Percentiles rank a stretch among this genome's conserved stretches.
These are phyloP conservation scores for Aspergillus ostianus DNA, from an alignment of 495 filamentous ascomycete species.

Conservation along the genomic window DNA sequence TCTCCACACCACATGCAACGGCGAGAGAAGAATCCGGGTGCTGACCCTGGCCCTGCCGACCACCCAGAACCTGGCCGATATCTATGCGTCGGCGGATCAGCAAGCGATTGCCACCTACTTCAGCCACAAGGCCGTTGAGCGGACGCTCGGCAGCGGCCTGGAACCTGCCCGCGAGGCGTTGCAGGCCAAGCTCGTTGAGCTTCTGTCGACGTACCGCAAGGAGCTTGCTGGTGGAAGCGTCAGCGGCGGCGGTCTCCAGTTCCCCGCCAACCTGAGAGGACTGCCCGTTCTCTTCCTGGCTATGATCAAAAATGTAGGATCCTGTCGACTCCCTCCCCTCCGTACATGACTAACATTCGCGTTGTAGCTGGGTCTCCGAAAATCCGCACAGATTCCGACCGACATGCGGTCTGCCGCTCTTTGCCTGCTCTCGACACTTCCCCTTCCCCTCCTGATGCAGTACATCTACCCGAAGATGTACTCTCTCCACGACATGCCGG, in stretches of 20 bases:
- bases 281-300: conserved; percentile 89
- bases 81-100: conserved; percentile 95
- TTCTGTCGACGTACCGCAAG: conserved; percentile 93
- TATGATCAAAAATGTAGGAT: conserved; percentile 83
- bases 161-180: conserved; percentile 88
- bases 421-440: conserved; percentile 87
- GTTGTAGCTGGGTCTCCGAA: conserved; percentile 78
- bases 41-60: conserved; percentile 92
- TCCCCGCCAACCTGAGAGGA: conserved; percentile 86
- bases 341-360: conserved; percentile 25
- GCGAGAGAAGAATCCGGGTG: conserved; percentile 90
- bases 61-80: conserved; percentile 81
- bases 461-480: conserved; percentile 96
- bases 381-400: conserved; percentile 92
- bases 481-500: conserved; percentile 98
- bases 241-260: conserved; percentile 87
- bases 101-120: conserved; percentile 90
- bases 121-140: conserved; percentile 96
- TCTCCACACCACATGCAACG: conserved; percentile 96
- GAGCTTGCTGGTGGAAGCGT: conserved; percentile 95
- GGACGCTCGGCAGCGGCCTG: conserved; percentile 77
- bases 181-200: conserved; percentile 86
- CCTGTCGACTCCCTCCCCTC: neutral
- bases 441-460: conserved; percentile 87
- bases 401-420: conserved; percentile 94